Evolutionary conservation across 2,329 filamentous ascomycete genomes (phyloP), one percentile per base, ranked within the genome.

Genomic region (Fusarium dlaminii): DNA sequence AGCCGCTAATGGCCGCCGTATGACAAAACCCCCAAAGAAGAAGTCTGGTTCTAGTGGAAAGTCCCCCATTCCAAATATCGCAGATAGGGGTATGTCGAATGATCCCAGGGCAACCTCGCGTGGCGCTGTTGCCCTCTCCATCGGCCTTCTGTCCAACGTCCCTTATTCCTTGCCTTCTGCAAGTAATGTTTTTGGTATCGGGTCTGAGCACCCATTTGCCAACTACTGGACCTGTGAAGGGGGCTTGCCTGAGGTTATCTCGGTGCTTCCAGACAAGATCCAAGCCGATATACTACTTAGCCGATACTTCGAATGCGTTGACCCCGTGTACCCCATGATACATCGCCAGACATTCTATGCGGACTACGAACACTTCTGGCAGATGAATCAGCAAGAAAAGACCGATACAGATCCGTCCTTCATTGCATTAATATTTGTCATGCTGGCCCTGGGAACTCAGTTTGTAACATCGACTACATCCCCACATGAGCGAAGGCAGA

Each of bases 171-270:
- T 89, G 46, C 89, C 91, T 15, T 90, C 90, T 12, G 91, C 91
- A 4, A 93, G 91, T 63, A 94, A 94, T 73, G 92, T 95, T 63
- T 95, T 95, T 79, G 93, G 93, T n/a, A 90, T 94, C 72, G 93
- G 92, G 20, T 91, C 91, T 2, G 92, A 94, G 79, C 92, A 94
- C 79, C 93, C 92, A 0, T 95, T 95, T 79, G 91, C 92, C 77
- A 95, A 95, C 79, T 95, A 95, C 81, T 96, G 93, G 93, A 95
- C 93, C 6, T 94, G 91, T 77, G 89, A 91, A 69, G 93, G 93
- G 54, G 93, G 93, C 1, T 83, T 96, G 24, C 86, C 90, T 14
- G 93, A 96, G 81, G 92, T 95, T 12, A 90, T 95, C 48, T 90
- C 89, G 3, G 92, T 95, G 8, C 84, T 96, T 18, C 93, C 93